A percentile compares a stretch with the other conserved stretches of the same genome.
Conservation (phyloP, 768 basidiomycete species). For the Calvatia gigantea region DNA sequence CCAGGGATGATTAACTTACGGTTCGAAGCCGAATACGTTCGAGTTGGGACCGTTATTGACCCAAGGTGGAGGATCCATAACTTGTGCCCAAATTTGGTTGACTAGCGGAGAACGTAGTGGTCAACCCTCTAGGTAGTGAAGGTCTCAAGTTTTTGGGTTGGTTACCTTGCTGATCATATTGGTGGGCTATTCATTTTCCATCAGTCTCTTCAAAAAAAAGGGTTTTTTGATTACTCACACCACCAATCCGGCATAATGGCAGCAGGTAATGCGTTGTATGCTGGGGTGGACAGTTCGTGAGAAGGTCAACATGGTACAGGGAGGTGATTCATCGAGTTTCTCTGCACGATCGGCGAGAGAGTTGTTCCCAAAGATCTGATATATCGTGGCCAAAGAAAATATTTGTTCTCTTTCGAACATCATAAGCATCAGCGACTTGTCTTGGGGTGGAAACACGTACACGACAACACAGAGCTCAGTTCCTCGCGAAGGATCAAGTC, state of each 20-base stretch:
- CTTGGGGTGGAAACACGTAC: constrained; percentile 18
- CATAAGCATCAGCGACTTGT: background rate
- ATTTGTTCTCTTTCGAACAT: constrained; percentile 33
- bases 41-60: constrained; percentile 35
- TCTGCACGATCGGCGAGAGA: constrained; percentile 38
- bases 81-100: constrained; percentile 40
- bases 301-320: background rate
- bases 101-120: constrained; percentile 18
- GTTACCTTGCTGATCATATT: constrained; percentile 40
- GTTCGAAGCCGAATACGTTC: constrained; percentile 41
- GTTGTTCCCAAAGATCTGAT: constrained; percentile 39
- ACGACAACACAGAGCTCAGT: constrained; percentile 40
- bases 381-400: constrained; percentile 38
- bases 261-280: constrained; percentile 38
- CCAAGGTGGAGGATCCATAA: constrained; percentile 35
- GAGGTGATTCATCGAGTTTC: constrained; percentile 27
- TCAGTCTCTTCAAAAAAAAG: background rate
- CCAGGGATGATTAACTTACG: constrained; percentile 21
- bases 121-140: background rate
- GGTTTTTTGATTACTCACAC: constrained; percentile 20
- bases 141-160: background rate
- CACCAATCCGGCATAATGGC: constrained; percentile 36
- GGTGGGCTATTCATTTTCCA: constrained; percentile 27
- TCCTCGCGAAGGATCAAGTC: constrained; percentile 39
- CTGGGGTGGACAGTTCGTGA: constrained; percentile 15